A percentile compares a stretch with the other conserved stretches of the same genome.
phyloP scores from a whole-genome alignment of 2,329 filamentous ascomycete genomes.

The Lasiodiplodia sp. region DNA sequence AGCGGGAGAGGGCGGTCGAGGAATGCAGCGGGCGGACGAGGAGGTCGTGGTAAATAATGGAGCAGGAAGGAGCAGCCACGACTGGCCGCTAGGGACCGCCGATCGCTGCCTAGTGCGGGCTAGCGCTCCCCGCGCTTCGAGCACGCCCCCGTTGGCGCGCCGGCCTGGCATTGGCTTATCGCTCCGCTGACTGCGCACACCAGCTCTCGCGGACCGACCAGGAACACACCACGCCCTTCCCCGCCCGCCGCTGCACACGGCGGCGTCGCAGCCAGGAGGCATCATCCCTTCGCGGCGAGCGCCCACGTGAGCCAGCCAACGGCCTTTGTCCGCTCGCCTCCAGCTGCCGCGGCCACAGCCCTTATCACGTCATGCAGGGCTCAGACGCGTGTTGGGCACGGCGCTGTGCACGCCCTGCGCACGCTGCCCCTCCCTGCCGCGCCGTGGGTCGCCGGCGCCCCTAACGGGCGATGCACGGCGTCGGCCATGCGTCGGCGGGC shows the following conservation, averaged over 20 bases:
- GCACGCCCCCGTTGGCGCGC: slow-evolving; percentile 8
- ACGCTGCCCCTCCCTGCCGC: background rate
- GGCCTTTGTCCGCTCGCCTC: slow-evolving; percentile 18
- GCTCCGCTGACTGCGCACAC: slow-evolving; percentile 21
- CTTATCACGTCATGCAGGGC: slow-evolving; percentile 25
- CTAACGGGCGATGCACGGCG: background rate
- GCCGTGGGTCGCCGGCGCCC: background rate
- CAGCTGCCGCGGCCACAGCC: slow-evolving; percentile 6
- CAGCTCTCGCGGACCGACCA: slow-evolving; percentile 3
- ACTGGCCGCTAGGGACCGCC: slow-evolving; percentile 12
- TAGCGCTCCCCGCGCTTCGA: slow-evolving; percentile 27
- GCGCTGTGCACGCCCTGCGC: background rate
- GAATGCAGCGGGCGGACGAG: slow-evolving; percentile 12
- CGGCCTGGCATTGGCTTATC: slow-evolving; percentile 19
- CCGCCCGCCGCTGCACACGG: slow-evolving; percentile 5
- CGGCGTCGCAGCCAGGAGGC: slow-evolving; percentile 3
- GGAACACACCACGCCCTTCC: slow-evolving; percentile 9
- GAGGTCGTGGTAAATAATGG: slow-evolving; percentile 14
- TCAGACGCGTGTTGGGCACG: background rate
- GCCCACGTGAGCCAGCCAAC: slow-evolving; percentile 21
- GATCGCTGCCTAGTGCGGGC: background rate
- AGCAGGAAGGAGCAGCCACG: slow-evolving; percentile 21
- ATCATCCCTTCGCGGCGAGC: slow-evolving; percentile 8
- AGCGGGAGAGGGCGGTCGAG: slow-evolving; percentile 7
- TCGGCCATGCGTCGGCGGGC: slow-evolving; percentile 24